These are phyloP conservation scores for Cytospora schulzeri DNA, from an alignment of 2,329 filamentous ascomycete genomes.

Conservation along the genomic window DNA sequence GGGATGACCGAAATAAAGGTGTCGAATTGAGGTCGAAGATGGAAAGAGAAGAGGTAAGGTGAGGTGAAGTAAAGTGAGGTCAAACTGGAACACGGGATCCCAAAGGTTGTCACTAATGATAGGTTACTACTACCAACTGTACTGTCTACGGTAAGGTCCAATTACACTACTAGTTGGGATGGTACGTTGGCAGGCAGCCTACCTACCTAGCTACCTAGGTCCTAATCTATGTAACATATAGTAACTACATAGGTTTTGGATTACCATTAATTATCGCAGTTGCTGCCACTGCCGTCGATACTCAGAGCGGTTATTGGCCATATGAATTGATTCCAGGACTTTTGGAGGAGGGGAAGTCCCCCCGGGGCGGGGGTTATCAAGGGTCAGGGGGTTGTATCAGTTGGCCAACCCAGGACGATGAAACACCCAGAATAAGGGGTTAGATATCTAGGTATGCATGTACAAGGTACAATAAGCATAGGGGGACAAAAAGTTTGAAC, in stretches of 20 bases:
- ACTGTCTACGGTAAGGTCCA: neutral
- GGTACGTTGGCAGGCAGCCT: too few species aligned
- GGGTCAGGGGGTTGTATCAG: constrained; percentile 21
- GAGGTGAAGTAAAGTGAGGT: neutral
- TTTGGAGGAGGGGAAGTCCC: constrained; percentile 7
- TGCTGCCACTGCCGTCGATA: neutral
- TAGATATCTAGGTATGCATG: neutral
- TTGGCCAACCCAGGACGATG: constrained; percentile 21
- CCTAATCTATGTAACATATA: too few species aligned
- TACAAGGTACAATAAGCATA: neutral
- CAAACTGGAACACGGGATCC: neutral
- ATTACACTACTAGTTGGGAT: neutral
- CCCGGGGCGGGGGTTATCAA: constrained; percentile 6
- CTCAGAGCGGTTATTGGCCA: constrained; percentile 14
- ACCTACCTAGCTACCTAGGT: too few species aligned
- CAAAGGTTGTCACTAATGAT: neutral
- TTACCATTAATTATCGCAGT: neutral
- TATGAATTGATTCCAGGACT: constrained; percentile 21
- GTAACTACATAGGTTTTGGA: neutral
- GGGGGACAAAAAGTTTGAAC: too few species aligned
- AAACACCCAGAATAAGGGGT: constrained; percentile 22
- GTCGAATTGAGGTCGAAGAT: constrained; percentile 9
- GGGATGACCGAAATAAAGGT: constrained; percentile 14
- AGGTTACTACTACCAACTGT: neutral
- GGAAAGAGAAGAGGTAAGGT: constrained; percentile 1